Evolutionary conservation across 495 filamentous ascomycete species (phyloP), one percentile per base, ranked within the genome.

Genomic region (Aeminium ludgeri): DNA sequence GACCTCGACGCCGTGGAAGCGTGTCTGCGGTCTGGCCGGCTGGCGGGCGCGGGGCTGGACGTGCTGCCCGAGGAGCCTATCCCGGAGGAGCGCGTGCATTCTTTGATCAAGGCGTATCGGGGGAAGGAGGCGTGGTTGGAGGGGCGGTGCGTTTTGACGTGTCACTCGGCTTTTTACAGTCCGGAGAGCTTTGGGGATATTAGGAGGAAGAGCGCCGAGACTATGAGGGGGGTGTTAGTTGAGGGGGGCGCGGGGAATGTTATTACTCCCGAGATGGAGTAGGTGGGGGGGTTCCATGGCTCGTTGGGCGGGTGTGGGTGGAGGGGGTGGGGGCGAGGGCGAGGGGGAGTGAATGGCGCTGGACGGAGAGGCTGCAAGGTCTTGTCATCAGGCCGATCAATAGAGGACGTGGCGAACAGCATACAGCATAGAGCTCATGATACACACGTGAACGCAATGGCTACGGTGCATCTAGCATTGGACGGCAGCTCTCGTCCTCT

Each of bases 181-280:
- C 48, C 48, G 16, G 38, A 35, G n/a, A 41, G 35, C 17, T 20
- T 51, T 19, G 38, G 37, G 6, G 48, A 51, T 20, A 51, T 51
- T 19, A 32, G 48, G 4, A 19, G 11, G 30, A 51, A 51, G 34
- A 41, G 35, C 18, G 48, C 48, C 12, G 30, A 46, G 30, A 51
- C 48, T 0, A 51, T 51, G 48, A 23, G 48, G 16, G 48, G 43
- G 13, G 44, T 46, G 23, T 38, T 50, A 2, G 46, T 51, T 28
- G 48, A 51, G 29, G 38, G 38, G 20, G 12, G 38, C 5, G 15
- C 20, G 18, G 36, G 43, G 15, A 51, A 51, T 30, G 40, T 51
- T 16, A 46, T 51, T n/a, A 43, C 39, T 20, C 48, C 48, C 2
- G 44, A 51, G 8, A 51, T 51, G 48, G 48, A 51, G 33, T 51